phyloP scores from a whole-genome alignment of 306 rosid species.

The Cyclanthera cordifolia region DNA sequence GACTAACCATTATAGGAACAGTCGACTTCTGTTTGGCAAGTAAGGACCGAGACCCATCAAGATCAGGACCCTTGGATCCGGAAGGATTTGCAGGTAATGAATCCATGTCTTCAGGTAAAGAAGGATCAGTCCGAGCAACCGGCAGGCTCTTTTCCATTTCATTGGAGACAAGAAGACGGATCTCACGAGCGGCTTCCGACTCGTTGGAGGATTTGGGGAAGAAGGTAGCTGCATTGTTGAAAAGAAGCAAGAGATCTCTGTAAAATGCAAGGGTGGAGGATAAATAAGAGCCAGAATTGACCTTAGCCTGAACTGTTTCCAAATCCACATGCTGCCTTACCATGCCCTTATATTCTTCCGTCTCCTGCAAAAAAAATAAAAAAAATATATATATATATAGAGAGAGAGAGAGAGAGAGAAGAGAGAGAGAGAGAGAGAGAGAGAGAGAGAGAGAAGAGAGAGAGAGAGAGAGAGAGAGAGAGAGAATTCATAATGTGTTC shows the following conservation, averaged over 20 bases:
- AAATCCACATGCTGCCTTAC: slow-evolving; percentile 55
- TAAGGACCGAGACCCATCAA: slow-evolving; percentile 34
- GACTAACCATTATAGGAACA: slow-evolving; percentile 63
- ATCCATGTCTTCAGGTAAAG: slow-evolving; percentile 13
- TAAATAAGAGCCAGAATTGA: slow-evolving; percentile 43
- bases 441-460: no score
- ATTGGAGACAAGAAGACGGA: slow-evolving; percentile 25
- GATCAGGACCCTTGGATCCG: slow-evolving; percentile 19
- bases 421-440: no score
- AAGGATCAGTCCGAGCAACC: slow-evolving; percentile 18
- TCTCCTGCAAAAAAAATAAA: slow-evolving; percentile 24
- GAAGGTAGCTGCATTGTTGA: slow-evolving; percentile 42
- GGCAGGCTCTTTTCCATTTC: slow-evolving; percentile 33
- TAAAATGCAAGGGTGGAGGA: slow-evolving; percentile 31
- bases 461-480: no score
- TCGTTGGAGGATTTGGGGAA: slow-evolving; percentile 44
- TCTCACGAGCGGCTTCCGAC: slow-evolving; percentile 31
- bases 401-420: no score
- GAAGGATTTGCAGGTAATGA: slow-evolving; percentile 23
- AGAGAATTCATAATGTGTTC: no score
- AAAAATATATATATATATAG: no score
- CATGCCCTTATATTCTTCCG: slow-evolving; percentile 37
- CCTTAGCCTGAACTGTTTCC: slow-evolving; percentile 36
- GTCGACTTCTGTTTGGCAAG: slow-evolving; percentile 43
- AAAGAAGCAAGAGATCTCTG: slow-evolving; percentile 54